Evolutionary conservation across 1,284 basidiomycete genomes (phyloP).

Genomic region (Papiliotrema nemorosa): DNA sequence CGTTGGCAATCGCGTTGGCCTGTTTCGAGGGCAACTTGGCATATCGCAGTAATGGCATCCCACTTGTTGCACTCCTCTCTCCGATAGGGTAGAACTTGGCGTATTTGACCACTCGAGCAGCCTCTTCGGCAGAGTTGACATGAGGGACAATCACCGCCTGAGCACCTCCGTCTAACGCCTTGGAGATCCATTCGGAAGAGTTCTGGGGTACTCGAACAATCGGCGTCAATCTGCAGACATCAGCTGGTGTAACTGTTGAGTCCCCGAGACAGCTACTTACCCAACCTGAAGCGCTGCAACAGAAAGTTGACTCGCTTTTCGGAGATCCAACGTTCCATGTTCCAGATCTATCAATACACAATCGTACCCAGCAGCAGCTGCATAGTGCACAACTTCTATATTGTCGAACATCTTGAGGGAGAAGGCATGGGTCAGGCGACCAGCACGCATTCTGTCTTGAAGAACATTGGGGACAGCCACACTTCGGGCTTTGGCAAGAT

Average conservation of each 20-base stretch:
- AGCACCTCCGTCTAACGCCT: constrained; percentile 21
- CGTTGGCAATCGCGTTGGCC: constrained; percentile 18
- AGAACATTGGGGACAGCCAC: constrained; percentile 6
- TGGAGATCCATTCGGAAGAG: constrained; percentile 21
- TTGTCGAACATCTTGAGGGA: constrained; percentile 18
- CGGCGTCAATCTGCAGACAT: constrained; percentile 11
- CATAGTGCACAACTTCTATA: constrained; percentile 19
- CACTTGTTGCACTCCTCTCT: constrained; percentile 14
- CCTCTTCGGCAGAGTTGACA: constrained; percentile 18
- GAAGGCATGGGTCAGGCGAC: constrained; percentile 15
- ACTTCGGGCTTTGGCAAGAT: not conserved
- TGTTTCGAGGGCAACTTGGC: constrained; percentile 11
- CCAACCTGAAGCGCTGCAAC: constrained; percentile 13
- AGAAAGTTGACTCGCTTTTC: constrained; percentile 12
- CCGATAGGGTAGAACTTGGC: constrained; percentile 18
- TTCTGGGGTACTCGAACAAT: constrained; percentile 23
- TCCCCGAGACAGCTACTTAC: constrained; percentile 2
- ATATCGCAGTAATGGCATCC: constrained; percentile 19
- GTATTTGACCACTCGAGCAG: constrained; percentile 15
- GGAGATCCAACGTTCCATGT: constrained; percentile 15
- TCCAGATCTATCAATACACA: constrained; percentile 21
- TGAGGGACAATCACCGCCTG: constrained; percentile 24
- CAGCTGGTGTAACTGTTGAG: not conserved
- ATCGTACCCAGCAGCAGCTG: constrained; percentile 17
- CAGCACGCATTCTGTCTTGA: constrained; percentile 2